These are phyloP conservation scores for Rhizopus microsporus DNA, from an alignment of 371 early-diverging fungal species.

Conservation along the genomic window DNA sequence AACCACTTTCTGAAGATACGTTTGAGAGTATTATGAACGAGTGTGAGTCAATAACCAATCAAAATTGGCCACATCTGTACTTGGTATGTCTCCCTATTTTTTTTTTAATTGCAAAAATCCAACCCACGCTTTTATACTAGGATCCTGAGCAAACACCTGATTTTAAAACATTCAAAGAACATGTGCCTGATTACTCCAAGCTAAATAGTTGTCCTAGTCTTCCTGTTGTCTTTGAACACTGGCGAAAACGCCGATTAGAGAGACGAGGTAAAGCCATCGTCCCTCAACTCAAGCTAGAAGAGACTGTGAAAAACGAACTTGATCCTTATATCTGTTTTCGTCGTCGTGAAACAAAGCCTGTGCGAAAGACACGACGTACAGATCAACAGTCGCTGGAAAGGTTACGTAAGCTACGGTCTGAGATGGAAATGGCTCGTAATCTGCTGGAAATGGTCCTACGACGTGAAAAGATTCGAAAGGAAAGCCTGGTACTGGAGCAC, in stretches of 20 bases:
- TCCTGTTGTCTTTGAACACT: constrained; percentile 36
- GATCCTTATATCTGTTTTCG: constrained; percentile 98
- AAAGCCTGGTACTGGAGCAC: constrained; percentile 69
- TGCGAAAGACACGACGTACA: constrained; percentile 88
- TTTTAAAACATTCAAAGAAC: constrained; percentile 14
- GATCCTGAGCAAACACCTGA: constrained; percentile 21
- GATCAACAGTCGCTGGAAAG: constrained; percentile 86
- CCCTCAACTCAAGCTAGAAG: constrained; percentile 66
- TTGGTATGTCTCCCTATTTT: constrained; percentile 35
- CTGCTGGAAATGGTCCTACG: constrained; percentile 80
- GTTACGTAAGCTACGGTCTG: constrained; percentile 77
- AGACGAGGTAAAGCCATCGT: constrained; percentile 60
- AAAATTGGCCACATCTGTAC: constrained; percentile 59
- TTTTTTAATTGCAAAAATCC: constrained; percentile 6
- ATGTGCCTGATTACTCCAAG: constrained; percentile 19
- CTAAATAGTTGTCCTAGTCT: constrained; percentile 10
- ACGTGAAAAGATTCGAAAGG: constrained; percentile 76
- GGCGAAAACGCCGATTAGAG: constrained; percentile 47
- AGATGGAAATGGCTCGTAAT: constrained; percentile 75
- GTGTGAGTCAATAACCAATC: constrained; percentile 64
- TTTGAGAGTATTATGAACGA: constrained; percentile 83
- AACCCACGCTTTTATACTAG: constrained; percentile 26
- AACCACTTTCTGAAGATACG: constrained; percentile 59
- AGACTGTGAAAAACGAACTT: constrained; percentile 61
- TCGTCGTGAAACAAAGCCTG: constrained; percentile 84